Evolutionary conservation across 1,284 basidiomycete species (phyloP).

Genomic region (Sporisorium exsertum): DNA sequence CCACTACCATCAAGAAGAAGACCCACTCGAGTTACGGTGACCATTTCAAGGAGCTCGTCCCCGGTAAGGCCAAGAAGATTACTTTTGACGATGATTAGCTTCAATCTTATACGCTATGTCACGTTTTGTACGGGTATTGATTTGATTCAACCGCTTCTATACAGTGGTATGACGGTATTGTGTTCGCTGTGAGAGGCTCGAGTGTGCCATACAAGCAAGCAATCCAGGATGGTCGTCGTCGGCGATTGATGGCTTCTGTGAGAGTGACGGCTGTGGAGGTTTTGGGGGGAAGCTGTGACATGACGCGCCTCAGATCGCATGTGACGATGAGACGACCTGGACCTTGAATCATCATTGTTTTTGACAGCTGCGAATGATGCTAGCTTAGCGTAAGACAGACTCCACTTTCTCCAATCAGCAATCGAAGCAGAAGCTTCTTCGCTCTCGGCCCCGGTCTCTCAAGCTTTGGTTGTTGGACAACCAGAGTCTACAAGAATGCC

Average conservation of each 20-base stretch:
- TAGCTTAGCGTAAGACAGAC: conserved; percentile 32
- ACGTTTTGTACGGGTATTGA: conserved; percentile 1
- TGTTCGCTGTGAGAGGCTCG: background rate
- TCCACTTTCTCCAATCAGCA: background rate
- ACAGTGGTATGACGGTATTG: background rate
- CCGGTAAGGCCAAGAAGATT: conserved; percentile 78
- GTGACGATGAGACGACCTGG: conserved; percentile 6
- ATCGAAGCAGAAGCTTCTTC: background rate
- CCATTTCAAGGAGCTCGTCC: conserved; percentile 72
- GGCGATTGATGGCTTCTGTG: background rate
- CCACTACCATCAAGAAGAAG: conserved; percentile 95
- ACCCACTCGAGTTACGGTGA: conserved; percentile 77
- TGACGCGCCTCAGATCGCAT: conserved; percentile 26
- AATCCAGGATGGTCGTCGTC: background rate
- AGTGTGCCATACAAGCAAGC: background rate
- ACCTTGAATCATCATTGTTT: conserved; percentile 31
- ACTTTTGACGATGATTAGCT: conserved; percentile 62
- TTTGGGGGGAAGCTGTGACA: conserved; percentile 17
- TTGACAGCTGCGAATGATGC: conserved; percentile 45
- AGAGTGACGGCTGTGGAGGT: conserved; percentile 27
- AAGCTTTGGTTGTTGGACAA: too few relatives aligned
- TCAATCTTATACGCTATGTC: background rate
- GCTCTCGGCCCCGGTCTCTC: background rate
- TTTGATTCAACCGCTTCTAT: background rate
- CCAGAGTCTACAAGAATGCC: background rate